Percentiles rank a stretch among this genome's conserved stretches.
These are phyloP conservation scores for Santalum album DNA, from an alignment of 164 flowering plant species.

Conservation along the genomic window DNA sequence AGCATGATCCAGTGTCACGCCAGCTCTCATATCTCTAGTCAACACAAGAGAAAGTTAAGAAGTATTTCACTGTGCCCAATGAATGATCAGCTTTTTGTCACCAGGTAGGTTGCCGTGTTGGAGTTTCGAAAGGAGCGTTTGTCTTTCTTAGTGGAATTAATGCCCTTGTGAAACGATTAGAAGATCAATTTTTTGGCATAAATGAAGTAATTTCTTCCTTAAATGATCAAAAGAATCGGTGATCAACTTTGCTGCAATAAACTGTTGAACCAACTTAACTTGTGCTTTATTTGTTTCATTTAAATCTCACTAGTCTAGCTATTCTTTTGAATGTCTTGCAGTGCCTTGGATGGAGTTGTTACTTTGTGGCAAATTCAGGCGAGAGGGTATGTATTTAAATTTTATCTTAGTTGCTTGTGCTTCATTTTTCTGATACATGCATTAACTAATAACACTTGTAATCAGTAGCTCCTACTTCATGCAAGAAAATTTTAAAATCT, in stretches of 20 bases:
- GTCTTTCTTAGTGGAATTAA: background rate
- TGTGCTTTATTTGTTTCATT: too few species aligned
- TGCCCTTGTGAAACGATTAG: background rate
- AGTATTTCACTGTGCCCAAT: conserved; percentile 63
- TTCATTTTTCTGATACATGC: background rate
- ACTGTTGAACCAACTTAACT: too few species aligned
- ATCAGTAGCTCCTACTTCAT: too few species aligned
- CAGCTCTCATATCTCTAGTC: conserved; percentile 53
- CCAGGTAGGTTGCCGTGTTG: conserved; percentile 49
- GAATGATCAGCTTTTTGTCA: conserved; percentile 71
- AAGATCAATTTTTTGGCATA: too few species aligned
- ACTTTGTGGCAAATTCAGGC: conserved; percentile 84
- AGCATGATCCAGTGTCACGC: conserved; percentile 33
- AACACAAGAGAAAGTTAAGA: conserved; percentile 88
- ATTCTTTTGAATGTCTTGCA: conserved; percentile 41
- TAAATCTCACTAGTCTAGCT: too few species aligned
- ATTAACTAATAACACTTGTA: background rate
- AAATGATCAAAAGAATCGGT: too few species aligned
- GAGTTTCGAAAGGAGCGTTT: background rate
- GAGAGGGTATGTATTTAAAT: conserved; percentile 42
- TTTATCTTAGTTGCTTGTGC: background rate
- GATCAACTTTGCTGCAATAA: too few species aligned
- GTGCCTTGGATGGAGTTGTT: conserved; percentile 91
- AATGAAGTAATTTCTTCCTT: too few species aligned
- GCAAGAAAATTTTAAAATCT: too few species aligned